Evolutionary conservation across 805 yeast species (phyloP).

Genomic region (Hanseniaspora clermontiae): DNA sequence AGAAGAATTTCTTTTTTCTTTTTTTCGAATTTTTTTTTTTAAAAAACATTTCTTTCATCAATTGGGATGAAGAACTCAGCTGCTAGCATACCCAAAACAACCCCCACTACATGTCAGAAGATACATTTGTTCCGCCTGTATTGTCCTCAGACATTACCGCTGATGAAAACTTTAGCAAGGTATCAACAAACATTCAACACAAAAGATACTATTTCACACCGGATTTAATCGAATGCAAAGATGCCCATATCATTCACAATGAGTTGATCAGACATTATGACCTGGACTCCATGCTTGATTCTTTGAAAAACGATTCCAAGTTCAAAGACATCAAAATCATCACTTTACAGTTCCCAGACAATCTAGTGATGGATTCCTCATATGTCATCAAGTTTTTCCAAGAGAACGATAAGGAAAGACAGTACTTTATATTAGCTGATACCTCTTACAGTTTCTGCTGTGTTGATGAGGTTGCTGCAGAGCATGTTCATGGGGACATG

Average conservation of each 20-base stretch:
- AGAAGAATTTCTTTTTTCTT: neutral
- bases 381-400: conserved; percentile 41
- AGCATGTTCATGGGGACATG: conserved; percentile 73
- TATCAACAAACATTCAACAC: conserved; percentile 11
- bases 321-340: conserved; percentile 35
- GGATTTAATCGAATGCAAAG: conserved; percentile 20
- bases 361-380: conserved; percentile 64
- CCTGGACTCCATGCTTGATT: conserved; percentile 35
- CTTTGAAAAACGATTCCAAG: conserved; percentile 22
- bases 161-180: conserved; percentile 25
- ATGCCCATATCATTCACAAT: conserved; percentile 23
- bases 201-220: conserved; percentile 8
- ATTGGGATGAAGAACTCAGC: too few species aligned
- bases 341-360: conserved; percentile 86
- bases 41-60: too few species aligned
- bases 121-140: conserved; percentile 43
- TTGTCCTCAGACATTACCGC: conserved; percentile 67
- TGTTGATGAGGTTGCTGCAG: conserved; percentile 93
- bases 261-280: conserved; percentile 42
- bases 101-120: neutral
- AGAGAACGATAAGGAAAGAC: conserved; percentile 20
- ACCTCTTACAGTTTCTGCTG: conserved; percentile 94
- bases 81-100: neutral
- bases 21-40: neutral
- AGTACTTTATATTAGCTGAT: conserved; percentile 79